Evolutionary conservation across 1,139 yeast genomes (phyloP).

Genomic region (Taiozyma sp.): DNA sequence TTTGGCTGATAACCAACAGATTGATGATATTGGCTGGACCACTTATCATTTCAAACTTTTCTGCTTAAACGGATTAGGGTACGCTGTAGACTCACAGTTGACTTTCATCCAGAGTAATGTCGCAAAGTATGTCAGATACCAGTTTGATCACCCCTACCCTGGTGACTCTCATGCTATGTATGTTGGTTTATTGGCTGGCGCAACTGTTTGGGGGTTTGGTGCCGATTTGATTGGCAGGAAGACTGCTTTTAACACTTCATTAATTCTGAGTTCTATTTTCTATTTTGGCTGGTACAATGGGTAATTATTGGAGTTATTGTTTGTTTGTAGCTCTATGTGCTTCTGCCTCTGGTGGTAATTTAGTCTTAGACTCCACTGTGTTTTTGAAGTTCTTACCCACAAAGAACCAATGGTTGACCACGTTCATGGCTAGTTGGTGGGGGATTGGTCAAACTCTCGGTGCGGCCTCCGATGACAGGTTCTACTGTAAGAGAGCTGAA

Average conservation of each 20-base stretch:
- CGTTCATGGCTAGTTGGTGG: no score
- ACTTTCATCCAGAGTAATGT: conserved; percentile 40
- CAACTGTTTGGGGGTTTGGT: conserved; percentile 52
- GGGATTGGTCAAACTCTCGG: no score
- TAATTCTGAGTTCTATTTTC: conserved; percentile 45
- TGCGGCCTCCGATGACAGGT: conserved; percentile 13
- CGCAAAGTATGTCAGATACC: conserved; percentile 33
- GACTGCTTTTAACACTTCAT: conserved; percentile 49
- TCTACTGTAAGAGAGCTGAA: conserved; percentile 38
- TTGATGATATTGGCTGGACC: conserved; percentile 50
- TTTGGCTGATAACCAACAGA: conserved; percentile 27
- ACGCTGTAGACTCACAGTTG: conserved; percentile 50
- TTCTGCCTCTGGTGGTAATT: conserved; percentile 55
- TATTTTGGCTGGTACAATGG: conserved; percentile 47
- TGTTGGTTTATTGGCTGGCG: conserved; percentile 52
- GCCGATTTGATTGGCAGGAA: conserved; percentile 59
- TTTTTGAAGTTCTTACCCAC: conserved; percentile 55
- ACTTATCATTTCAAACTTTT: conserved; percentile 42
- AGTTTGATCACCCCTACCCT: conserved; percentile 34
- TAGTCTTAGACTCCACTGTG: conserved; percentile 56
- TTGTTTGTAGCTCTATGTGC: conserved; percentile 43
- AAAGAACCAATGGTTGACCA: conserved; percentile 24
- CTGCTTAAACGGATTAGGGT: conserved; percentile 50
- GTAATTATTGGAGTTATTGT: conserved; percentile 39
- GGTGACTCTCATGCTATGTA: conserved; percentile 26